Conservation (phyloP, 768 basidiomycete species). For the Suillus americanus region DNA sequence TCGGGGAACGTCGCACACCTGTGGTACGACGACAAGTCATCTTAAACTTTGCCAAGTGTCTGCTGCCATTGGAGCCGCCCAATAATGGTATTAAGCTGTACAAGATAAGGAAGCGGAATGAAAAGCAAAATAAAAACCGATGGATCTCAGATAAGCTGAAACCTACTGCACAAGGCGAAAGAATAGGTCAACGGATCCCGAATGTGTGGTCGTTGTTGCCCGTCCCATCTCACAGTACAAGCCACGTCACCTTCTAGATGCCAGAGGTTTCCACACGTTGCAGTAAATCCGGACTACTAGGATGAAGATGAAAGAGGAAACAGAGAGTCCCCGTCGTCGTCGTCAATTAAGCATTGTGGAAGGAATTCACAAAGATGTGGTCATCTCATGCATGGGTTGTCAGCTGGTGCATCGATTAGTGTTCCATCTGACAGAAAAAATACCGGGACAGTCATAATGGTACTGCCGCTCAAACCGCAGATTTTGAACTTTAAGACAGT, state of each 20-base stretch:
- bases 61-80: neutral
- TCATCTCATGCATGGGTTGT: neutral
- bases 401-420: neutral
- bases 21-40: neutral
- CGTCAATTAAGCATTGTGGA: neutral
- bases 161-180: neutral
- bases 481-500: neutral
- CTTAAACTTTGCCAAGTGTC: neutral
- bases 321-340: neutral
- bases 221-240: neutral
- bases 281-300: neutral
- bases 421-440: neutral
- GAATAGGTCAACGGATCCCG: neutral
- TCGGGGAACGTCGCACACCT: neutral
- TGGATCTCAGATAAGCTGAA: neutral
- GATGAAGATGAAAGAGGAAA: neutral
- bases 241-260: neutral
- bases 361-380: neutral
- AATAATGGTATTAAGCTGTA: too few relatives aligned
- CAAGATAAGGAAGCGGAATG: neutral
- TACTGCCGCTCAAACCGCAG: neutral
- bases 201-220: neutral
- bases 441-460: neutral
- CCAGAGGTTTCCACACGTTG: neutral
- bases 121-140: neutral